Evolutionary conservation across 768 basidiomycete species (phyloP), one percentile per base, ranked within the genome.

Genomic region (Collybia mongolica): DNA sequence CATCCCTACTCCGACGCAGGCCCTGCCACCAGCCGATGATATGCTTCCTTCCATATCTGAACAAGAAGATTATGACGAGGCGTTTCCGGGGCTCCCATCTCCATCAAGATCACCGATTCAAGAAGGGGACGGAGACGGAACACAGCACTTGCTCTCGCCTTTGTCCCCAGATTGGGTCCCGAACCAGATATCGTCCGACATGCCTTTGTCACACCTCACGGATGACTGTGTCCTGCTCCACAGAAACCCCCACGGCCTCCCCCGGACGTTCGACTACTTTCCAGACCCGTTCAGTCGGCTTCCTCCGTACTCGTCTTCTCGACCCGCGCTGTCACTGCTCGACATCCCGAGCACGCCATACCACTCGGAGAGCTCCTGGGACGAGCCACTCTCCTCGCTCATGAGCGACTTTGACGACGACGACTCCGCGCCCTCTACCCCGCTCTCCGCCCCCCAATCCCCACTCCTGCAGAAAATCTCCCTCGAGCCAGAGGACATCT

Each of bases 1-100:
- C 17, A 61, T 73, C 47, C 71, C 72, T 18, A 70, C 65, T 23
- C 52, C 60, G 38, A 71, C 68, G 0, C 65, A 65, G 18, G 63
- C 57, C 39, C 52, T 77, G 26, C 75, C 77, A 6, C 69, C 69
- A 22, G 39, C 59, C 7, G 73, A 73, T 39, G 32, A 55, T 54
- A 14, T 9, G 14, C 39, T 51, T 6, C 46, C 47, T 1, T 39
- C 44, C n/a, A 56, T 57, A 42, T 50, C 44, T 5, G 46, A 48
- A 19, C 49, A 50, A 37, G 46, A 52, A 40, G 57, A 51, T 15
- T 53, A 58, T 12, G 32, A 32, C 32, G 32, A 32, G 32, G 6
- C 24, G 3, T 26, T 26, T 26, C 4, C 24, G 24, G 4, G 24
- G 7, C n/a, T 26, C 24, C 4, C 24, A 26, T 3, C 3, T 26